Evolutionary conservation across 768 basidiomycete species (phyloP), one percentile per base, ranked within the genome.

Genomic region (Suillus subluteus): DNA sequence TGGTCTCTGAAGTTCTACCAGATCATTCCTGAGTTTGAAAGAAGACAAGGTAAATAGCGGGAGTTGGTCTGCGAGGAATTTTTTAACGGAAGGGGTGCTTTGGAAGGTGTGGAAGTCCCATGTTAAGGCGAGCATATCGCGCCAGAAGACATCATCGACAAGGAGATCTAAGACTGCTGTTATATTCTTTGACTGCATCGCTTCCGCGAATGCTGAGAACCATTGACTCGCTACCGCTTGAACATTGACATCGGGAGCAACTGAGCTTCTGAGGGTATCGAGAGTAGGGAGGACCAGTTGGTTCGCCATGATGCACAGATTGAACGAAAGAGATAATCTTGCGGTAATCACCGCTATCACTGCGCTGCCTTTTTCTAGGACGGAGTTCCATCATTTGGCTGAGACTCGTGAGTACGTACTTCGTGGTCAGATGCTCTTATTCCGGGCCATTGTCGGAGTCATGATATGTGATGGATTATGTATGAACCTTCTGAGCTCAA

Each of bases 71-170:
- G 67, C 26, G 44, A 88, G 81, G 72, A 88, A 83, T 32, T 73
- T 71, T 4, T 65, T 72, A 48, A 90, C 83, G 9, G 74, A 72
- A 2, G 71, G 26, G 44, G 69, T 74, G 15, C 84, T 81, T 68
- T 83, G 80, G 70, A 90, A 85, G 9, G 87, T 86, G 46, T 87
- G 84, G 58, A 88, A 84, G 66, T 87, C 82, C 87, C 87, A 89
- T 21, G 88, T 89, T 63, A 90, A 79, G 0, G 85, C 81, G n/a
- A 88, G 81, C 62, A 84, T 78, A 68, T 90, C 88, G 15, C 87
- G 77, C 89, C 88, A 90, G 66, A 83, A 84, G 6, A 79, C 79
- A 55, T 72, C 74, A 26, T 76, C 74, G 38, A 81, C 63, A 55
- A 79, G 71, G 26, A 80, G 63, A 16, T 71, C 70, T n/a, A 79